Base-by-base conservation (phyloP, 371 early-diverging fungal genomes). In the Rhizopus arrhizus region DNA sequence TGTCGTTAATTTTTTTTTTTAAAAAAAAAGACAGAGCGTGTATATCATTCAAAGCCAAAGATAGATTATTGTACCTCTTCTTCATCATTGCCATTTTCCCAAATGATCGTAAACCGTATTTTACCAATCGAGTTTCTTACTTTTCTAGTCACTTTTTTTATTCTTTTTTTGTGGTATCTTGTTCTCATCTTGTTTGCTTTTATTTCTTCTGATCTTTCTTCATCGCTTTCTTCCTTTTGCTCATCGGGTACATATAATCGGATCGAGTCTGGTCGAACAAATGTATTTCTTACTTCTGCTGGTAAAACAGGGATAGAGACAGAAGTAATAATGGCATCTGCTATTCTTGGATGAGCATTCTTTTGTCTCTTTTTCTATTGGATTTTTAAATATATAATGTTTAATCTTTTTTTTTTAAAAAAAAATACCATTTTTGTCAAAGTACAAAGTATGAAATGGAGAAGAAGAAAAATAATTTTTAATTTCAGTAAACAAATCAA, bases 191-290 rank as follows among this genome's bases (percentile, higher is more conserved):
- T 43, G n/a, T 45, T 13, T 46, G 47, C 3, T 42, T 46, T 32
- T 4, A 13, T 10, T n/a, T 63, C 57, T 22, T 34, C 15, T 28
- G 45, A 16, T 15, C 12, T 28, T 8, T 68, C 68, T 16, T 59
- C 60, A 43, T 68, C 68, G 33, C 22, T 22, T 22, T 22, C 15
- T 28, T 51, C 33, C 11, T 15, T 28, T 8, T 68, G 63, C 13
- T 59, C 60, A 43, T 68, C 68, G 33, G 67, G 59, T 50, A 68
- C 42, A 31, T 59, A 68, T 9, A 59, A 40, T 15, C 46, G 38
- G 29, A 62, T 40, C 2, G 59, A 56, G 15, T 68, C 63, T 9
- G 68, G 68, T 47, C 68, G 36, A 31, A 36, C 45, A 49, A 56
- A 68, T 16, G 47, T 31, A 41, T 53, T 36, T 34, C 64, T 35